phyloP scores from a whole-genome alignment of 208 protist genomes.

The Polymyxa betae region DNA sequence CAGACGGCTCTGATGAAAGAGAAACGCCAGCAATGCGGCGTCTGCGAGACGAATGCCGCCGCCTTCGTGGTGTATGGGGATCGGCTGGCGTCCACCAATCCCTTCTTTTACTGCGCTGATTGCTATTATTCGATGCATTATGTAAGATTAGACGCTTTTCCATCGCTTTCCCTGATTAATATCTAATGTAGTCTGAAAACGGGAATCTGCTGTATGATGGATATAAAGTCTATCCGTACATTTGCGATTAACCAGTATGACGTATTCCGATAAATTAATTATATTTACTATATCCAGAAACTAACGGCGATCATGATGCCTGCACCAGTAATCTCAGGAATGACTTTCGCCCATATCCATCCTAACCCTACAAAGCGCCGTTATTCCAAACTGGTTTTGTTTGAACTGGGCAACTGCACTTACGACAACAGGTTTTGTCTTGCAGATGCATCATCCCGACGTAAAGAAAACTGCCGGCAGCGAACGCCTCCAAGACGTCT shows the following conservation, averaged over 20 bases:
- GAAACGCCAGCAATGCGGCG: constrained; percentile 5
- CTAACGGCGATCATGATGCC: constrained; percentile 19
- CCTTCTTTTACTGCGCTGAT: constrained; percentile 32
- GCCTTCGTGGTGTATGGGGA: constrained; percentile 4
- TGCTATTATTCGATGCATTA: constrained; percentile 40
- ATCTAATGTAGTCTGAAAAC: constrained; percentile 8
- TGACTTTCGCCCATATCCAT: not conserved
- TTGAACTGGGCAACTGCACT: not conserved
- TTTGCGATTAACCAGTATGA: not conserved
- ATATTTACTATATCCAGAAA: constrained; percentile 41
- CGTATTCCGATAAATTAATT: not conserved
- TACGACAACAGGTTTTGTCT: constrained; percentile 41
- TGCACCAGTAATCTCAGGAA: constrained; percentile 1
- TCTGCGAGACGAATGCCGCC: constrained; percentile 3
- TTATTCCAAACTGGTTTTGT: not conserved
- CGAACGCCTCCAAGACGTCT: constrained; percentile 10
- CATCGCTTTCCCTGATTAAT: not conserved
- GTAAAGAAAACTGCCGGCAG: constrained; percentile 16
- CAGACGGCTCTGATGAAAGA: constrained; percentile 25
- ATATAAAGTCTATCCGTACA: constrained; percentile 13
- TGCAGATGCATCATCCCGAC: constrained; percentile 51
- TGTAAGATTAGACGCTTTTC: not conserved
- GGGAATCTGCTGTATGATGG: constrained; percentile 24
- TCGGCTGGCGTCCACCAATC: not conserved
- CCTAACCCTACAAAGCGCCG: not conserved